A percentile compares a stretch with the other conserved stretches of the same genome.
These are phyloP conservation scores for Solanum okadae DNA, from an alignment of 257 asterid genomes.

Conservation along the genomic window DNA sequence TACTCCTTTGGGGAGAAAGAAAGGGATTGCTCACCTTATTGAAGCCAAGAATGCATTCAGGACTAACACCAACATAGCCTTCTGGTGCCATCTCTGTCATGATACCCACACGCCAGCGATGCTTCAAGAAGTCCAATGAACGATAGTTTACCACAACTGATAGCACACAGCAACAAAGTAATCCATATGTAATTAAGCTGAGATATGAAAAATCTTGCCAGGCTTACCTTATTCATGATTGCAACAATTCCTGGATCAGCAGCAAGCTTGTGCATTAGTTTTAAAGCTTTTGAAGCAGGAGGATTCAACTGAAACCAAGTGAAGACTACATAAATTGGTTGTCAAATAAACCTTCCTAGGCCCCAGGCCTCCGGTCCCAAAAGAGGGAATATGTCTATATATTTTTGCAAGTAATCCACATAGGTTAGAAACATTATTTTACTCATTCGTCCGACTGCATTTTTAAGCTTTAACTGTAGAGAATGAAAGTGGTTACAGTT, in stretches of 20 bases:
- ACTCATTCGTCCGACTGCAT: neutral
- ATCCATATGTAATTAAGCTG: neutral
- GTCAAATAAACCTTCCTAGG: neutral
- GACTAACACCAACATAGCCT: conserved; percentile 89
- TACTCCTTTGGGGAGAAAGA: neutral
- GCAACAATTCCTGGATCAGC: conserved; percentile 95
- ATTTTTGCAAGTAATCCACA: neutral
- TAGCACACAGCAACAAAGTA: neutral
- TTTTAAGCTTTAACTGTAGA: neutral
- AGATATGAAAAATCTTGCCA: neutral
- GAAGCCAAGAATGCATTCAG: conserved; percentile 84
- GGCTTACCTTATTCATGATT: conserved; percentile 81
- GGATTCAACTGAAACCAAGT: conserved; percentile 58
- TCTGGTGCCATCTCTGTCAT: conserved; percentile 96
- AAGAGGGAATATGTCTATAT: neutral
- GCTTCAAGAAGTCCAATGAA: conserved; percentile 43
- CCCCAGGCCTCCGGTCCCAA: neutral
- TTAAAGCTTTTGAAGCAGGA: conserved; percentile 75
- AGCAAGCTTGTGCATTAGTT: conserved; percentile 87
- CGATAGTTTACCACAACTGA: conserved; percentile 11
- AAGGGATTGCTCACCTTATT: conserved; percentile 53
- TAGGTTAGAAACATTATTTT: neutral
- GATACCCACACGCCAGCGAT: conserved; percentile 88
- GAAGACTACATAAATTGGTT: conserved; percentile 2
- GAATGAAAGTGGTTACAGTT: neutral